Evolutionary conservation across 371 early-diverging fungal species (phyloP), one percentile per base, ranked within the genome.

Genomic region (Mucor sp.): DNA sequence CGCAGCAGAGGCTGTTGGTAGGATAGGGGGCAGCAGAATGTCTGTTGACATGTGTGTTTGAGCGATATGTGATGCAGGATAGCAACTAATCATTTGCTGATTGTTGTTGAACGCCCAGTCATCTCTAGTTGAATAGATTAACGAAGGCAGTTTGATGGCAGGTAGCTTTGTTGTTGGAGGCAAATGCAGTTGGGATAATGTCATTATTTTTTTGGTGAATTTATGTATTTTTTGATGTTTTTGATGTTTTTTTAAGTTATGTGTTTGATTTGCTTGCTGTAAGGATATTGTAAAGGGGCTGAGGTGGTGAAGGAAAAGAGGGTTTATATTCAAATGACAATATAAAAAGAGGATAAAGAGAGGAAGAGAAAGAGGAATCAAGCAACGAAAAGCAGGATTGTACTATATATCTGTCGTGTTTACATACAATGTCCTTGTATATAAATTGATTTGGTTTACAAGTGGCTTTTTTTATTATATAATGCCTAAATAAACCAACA

Each of bases 1-100:
- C 44, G 47, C 19, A 44, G 14, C 37, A 37, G 11, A 2, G n/a
- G 21, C 32, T 33, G 59, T 37, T 58, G 62, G 35, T 60, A 58
- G 56, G 23, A 39, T 67, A 55, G 66, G 60, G 48, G 67, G 47
- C 53, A 63, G 47, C 23, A 60, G n/a, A 56, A 62, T 39, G 35
- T 35, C 41, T 59, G 47, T 57, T 62, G 63, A 50, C 27, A 28
- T 27, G 12, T 50, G 21, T 25, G 9, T 50, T 19, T 50, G 50
- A 50, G 21, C 50, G 50, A 50, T 50, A 23, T 50, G 50, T 6
- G 50, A 11, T 21, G 21, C 23, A 25, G 9, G 7, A 25, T 50
- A 50, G 23, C 50, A 6, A 12, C 50, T 50, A 4, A 50, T 25
- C 50, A 12, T 50, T 62, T 48, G 53, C n/a, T 32, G 32, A 35